These are phyloP conservation scores for Phytophthora aleatoria DNA, from an alignment of 352 stramenopile genomes.

Conservation along the genomic window DNA sequence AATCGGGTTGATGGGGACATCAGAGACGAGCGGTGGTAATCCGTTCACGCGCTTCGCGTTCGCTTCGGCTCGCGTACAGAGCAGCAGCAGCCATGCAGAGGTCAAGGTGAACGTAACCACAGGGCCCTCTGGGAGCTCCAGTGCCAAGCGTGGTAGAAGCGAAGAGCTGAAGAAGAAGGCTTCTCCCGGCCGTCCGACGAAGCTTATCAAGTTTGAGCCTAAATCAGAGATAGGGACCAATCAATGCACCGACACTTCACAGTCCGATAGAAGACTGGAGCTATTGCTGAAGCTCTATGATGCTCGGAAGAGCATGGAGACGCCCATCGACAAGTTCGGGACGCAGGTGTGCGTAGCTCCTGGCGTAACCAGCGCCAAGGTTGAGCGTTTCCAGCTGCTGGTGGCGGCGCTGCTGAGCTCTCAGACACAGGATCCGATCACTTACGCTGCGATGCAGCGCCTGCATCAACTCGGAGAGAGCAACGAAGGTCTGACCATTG, in stretches of 20 bases:
- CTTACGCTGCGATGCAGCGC: conserved; percentile 71
- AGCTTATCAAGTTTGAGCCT: conserved; percentile 19
- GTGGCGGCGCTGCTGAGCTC: conserved; percentile 71
- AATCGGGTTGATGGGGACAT: conserved; percentile 12
- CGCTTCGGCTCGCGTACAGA: conserved; percentile 9
- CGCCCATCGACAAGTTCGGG: conserved; percentile 70
- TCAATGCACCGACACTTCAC: background rate
- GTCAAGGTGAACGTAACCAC: conserved; percentile 16
- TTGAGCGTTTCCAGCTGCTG: conserved; percentile 66
- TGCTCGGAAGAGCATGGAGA: conserved; percentile 38
- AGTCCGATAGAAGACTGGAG: conserved; percentile 31
- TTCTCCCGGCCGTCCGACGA: conserved; percentile 7
- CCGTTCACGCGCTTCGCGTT: conserved; percentile 74
- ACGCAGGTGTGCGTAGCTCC: conserved; percentile 65
- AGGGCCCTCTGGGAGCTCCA: background rate
- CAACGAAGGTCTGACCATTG: conserved; percentile 55
- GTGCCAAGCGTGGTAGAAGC: conserved; percentile 26
- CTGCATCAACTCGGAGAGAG: conserved; percentile 46
- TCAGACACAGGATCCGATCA: conserved; percentile 75
- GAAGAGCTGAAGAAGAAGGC: conserved; percentile 6
- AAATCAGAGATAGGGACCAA: conserved; percentile 10
- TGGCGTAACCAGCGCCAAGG: conserved; percentile 23
- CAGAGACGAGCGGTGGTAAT: conserved; percentile 38
- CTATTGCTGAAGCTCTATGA: conserved; percentile 49
- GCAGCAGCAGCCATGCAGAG: conserved; percentile 13